Conservation (phyloP, 2,329 filamentous ascomycete species). For the Beauveria varroae region DNA sequence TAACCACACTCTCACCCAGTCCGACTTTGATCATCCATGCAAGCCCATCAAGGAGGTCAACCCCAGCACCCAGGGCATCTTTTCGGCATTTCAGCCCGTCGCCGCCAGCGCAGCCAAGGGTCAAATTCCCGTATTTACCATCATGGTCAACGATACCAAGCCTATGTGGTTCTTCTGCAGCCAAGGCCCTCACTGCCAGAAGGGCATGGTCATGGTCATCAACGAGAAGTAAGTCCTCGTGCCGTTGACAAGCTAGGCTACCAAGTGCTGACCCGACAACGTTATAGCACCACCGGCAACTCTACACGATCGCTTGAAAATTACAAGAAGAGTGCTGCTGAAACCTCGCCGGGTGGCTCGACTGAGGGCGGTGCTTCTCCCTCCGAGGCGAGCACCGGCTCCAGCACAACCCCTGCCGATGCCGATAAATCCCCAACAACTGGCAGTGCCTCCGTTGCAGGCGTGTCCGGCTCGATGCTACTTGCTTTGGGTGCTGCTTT, state of each 20-base stretch:
- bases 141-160: slow-evolving; percentile 59
- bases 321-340: slow-evolving; percentile 36
- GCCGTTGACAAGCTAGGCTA: not conserved
- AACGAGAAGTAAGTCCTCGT: slow-evolving; percentile 56
- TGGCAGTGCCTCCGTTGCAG: slow-evolving; percentile 17
- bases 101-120: slow-evolving; percentile 40
- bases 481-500: slow-evolving; percentile 35
- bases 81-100: slow-evolving; percentile 60
- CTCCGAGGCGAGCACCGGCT: slow-evolving; percentile 12
- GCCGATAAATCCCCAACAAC: slow-evolving; percentile 15
- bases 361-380: slow-evolving; percentile 14
- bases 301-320: slow-evolving; percentile 41
- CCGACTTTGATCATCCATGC: slow-evolving; percentile 65
- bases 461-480: slow-evolving; percentile 35
- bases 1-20: slow-evolving; percentile 77
- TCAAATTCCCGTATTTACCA: slow-evolving; percentile 59
- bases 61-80: slow-evolving; percentile 51
- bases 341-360: slow-evolving; percentile 14
- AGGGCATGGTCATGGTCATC: slow-evolving; percentile 68
- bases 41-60: slow-evolving; percentile 48
- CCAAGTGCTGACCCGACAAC: slow-evolving; percentile 19
- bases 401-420: slow-evolving; percentile 1
- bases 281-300: slow-evolving; percentile 37
- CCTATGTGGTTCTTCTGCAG: slow-evolving; percentile 78
- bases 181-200: slow-evolving; percentile 66